Evolutionary conservation across 106 monocot genomes (phyloP).

Genomic region (Gastrodia elata): DNA sequence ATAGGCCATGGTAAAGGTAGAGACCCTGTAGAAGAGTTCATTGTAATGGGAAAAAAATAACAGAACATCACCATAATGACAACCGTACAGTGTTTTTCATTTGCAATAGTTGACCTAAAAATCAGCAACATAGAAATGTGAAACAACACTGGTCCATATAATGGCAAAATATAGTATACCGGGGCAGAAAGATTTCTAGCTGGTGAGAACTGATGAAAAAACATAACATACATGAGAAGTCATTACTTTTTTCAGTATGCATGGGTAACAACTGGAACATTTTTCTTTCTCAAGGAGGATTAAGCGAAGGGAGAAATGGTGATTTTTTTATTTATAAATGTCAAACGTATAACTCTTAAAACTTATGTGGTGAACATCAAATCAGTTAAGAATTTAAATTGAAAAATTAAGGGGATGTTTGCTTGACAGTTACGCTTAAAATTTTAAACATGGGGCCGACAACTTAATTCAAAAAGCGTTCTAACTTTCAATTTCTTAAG

Average conservation of each 20-base stretch:
- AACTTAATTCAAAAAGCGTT: neutral
- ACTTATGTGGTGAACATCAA: neutral
- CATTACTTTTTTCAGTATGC: neutral
- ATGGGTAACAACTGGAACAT: neutral
- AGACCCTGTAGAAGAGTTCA: constrained; percentile 24
- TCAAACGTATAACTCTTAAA: neutral
- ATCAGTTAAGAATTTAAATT: neutral
- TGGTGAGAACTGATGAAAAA: neutral
- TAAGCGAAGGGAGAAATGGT: neutral
- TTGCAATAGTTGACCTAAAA: neutral
- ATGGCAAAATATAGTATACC: neutral
- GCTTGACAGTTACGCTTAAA: too few species aligned
- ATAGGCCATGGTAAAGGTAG: constrained; percentile 46
- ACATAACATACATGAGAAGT: neutral
- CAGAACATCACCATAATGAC: constrained; percentile 7
- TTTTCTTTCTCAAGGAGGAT: neutral
- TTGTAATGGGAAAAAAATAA: neutral
- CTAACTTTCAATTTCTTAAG: too few species aligned
- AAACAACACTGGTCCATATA: neutral
- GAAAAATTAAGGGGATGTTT: neutral
- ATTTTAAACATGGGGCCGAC: too few species aligned
- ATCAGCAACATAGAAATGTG: neutral
- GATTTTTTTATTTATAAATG: neutral
- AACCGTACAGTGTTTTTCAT: neutral
- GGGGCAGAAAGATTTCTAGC: neutral